Percentiles rank a stretch among this genome's conserved stretches.
phyloP scores from a whole-genome alignment of 1,284 basidiomycete species.

The Anthracocystis walkeri region DNA sequence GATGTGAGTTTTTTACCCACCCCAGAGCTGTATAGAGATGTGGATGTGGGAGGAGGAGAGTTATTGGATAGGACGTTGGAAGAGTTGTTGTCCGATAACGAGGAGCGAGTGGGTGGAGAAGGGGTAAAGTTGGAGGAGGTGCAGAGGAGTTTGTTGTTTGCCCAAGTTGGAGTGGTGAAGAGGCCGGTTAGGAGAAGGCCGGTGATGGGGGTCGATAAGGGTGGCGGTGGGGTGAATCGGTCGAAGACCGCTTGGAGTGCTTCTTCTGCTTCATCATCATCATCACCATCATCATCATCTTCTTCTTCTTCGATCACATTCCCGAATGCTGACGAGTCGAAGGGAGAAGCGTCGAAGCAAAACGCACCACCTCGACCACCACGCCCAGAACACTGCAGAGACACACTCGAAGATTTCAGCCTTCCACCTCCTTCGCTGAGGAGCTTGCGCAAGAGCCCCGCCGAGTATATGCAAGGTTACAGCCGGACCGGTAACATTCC shows the following conservation, averaged over 20 bases:
- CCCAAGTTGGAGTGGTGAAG: too few species aligned
- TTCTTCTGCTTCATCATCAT: too few species aligned
- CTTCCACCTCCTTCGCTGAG: not conserved
- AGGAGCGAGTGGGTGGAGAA: too few species aligned
- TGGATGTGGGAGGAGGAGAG: not conserved
- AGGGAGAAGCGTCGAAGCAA: too few species aligned
- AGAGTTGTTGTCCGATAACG: not conserved
- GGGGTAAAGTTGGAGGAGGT: not conserved
- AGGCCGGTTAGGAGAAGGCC: too few species aligned
- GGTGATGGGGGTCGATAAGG: not conserved
- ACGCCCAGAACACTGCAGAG: slow-evolving; percentile 17
- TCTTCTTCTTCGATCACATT: too few species aligned
- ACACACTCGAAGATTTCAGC: slow-evolving; percentile 13
- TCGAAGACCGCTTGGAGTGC: too few species aligned
- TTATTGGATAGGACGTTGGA: not conserved
- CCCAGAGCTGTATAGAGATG: not conserved
- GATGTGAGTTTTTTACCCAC: not conserved
- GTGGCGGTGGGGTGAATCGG: not conserved
- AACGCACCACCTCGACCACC: slow-evolving; percentile 8
- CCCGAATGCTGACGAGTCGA: too few species aligned
- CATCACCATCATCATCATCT: too few species aligned
- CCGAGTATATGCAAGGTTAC: slow-evolving; percentile 10
- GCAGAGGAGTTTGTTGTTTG: not conserved
- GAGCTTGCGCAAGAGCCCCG: slow-evolving; percentile 14
- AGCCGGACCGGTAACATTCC: not conserved